Conservation (phyloP, 768 basidiomycete species). For the Xerocomellus dryophilus region DNA sequence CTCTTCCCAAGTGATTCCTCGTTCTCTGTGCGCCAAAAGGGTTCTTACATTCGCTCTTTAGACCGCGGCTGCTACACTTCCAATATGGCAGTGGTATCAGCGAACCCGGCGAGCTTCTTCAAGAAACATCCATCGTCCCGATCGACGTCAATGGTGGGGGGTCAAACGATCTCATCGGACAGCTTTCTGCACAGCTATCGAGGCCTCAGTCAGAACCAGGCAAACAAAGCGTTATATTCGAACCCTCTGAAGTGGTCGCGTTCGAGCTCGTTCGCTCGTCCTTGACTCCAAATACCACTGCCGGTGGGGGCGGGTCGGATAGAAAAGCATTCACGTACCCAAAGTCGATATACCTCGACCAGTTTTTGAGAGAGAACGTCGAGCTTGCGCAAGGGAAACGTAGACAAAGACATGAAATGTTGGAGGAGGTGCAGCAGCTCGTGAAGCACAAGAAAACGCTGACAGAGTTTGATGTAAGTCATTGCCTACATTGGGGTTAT, state of each 20-base stretch:
- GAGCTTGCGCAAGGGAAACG: conserved; percentile 40
- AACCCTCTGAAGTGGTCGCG: conserved; percentile 60
- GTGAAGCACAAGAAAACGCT: conserved; percentile 45
- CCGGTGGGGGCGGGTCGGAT: conserved; percentile 19
- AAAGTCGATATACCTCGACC: conserved; percentile 65
- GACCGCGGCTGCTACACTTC: conserved; percentile 52
- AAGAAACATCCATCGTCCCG: conserved; percentile 47
- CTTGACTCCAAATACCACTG: conserved; percentile 13
- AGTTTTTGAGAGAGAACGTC: conserved; percentile 61
- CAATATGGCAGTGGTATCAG: conserved; percentile 46
- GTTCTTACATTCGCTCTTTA: conserved; percentile 5
- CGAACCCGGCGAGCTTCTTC: conserved; percentile 30
- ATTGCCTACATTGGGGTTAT: neutral
- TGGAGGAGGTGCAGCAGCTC: conserved; percentile 48
- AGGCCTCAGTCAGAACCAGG: conserved; percentile 21
- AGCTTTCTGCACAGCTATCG: conserved; percentile 38
- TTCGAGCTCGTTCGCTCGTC: conserved; percentile 46
- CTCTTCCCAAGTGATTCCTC: conserved; percentile 31
- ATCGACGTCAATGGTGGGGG: conserved; percentile 47
- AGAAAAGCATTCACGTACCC: conserved; percentile 54
- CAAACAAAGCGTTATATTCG: conserved; percentile 58
- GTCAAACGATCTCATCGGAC: conserved; percentile 56
- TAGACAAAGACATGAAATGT: conserved; percentile 37
- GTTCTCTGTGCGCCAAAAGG: neutral
- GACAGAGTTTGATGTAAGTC: conserved; percentile 54